Percentiles rank a stretch among this genome's conserved stretches.
These are phyloP conservation scores for Tubosaeta sp. DNA, from an alignment of 768 basidiomycete genomes.

Conservation along the genomic window DNA sequence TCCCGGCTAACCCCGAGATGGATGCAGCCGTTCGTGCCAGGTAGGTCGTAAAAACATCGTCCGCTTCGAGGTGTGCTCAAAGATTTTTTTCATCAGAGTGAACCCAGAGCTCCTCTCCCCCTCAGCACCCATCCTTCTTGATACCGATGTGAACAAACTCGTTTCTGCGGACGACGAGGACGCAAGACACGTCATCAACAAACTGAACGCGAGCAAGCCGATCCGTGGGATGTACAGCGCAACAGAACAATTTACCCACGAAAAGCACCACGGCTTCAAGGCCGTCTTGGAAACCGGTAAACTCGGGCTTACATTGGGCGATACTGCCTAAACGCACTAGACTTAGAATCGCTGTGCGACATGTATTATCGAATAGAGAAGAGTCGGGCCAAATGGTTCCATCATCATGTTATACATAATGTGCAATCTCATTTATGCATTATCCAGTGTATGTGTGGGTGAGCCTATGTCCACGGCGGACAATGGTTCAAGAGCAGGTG, in stretches of 20 bases:
- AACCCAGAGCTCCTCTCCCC: background rate
- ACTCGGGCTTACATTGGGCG: background rate
- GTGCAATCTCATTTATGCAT: background rate
- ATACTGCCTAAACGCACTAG: background rate
- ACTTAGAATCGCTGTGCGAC: background rate
- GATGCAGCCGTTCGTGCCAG: background rate
- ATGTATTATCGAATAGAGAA: background rate
- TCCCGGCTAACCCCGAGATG: background rate
- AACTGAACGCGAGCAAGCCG: background rate
- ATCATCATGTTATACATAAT: background rate
- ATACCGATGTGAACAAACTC: background rate
- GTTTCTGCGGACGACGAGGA: background rate
- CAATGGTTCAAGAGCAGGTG: no score
- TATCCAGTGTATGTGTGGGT: no score
- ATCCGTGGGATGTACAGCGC: background rate
- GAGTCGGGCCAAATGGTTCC: background rate
- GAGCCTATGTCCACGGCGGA: no score
- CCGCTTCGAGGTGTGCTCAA: background rate
- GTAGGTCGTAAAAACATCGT: background rate
- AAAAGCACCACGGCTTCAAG: background rate
- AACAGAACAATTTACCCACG: background rate
- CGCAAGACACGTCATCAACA: background rate
- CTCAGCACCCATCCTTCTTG: background rate
- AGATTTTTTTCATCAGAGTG: background rate
- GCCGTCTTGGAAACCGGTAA: background rate